These are phyloP conservation scores for Stagonosporopsis vannaccii DNA, from an alignment of 2,329 filamentous ascomycete species.

Conservation along the genomic window DNA sequence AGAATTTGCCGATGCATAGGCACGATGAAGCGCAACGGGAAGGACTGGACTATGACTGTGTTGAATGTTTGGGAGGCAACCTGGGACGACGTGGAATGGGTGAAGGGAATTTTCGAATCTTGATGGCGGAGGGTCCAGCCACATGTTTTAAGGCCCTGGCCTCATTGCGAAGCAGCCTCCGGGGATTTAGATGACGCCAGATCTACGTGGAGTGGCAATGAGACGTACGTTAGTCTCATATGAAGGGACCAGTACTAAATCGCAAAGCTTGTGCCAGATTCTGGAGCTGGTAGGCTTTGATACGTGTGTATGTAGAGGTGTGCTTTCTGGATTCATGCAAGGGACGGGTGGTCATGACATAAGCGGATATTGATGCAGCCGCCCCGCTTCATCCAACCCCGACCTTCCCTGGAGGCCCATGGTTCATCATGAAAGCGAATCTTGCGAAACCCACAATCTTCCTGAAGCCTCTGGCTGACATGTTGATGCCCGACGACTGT, in stretches of 20 bases:
- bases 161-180: neutral
- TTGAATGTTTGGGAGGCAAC: slow-evolving; percentile 61
- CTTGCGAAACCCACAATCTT: slow-evolving; percentile 15
- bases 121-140: slow-evolving; percentile 11
- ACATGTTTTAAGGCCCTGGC: neutral
- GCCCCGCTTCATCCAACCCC: slow-evolving; percentile 35
- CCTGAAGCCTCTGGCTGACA: slow-evolving; percentile 28
- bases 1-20: slow-evolving; percentile 59
- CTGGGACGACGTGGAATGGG: slow-evolving; percentile 63
- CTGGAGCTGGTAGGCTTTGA: too few relatives aligned
- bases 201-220: too few relatives aligned
- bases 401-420: slow-evolving; percentile 12
- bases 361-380: slow-evolving; percentile 27
- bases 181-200: neutral
- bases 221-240: too few relatives aligned
- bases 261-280: too few relatives aligned
- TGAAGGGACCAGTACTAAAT: neutral
- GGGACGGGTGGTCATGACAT: slow-evolving; percentile 16
- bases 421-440: slow-evolving; percentile 16
- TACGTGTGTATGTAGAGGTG: too few relatives aligned
- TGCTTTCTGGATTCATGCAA: neutral
- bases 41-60: slow-evolving; percentile 55
- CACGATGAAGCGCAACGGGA: slow-evolving; percentile 55
- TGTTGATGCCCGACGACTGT: slow-evolving; percentile 27
- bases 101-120: slow-evolving; percentile 52